These are phyloP conservation scores for Chlamydomonas reinhardtii DNA, from an alignment of 163 green algal species.

Conservation along the genomic window DNA sequence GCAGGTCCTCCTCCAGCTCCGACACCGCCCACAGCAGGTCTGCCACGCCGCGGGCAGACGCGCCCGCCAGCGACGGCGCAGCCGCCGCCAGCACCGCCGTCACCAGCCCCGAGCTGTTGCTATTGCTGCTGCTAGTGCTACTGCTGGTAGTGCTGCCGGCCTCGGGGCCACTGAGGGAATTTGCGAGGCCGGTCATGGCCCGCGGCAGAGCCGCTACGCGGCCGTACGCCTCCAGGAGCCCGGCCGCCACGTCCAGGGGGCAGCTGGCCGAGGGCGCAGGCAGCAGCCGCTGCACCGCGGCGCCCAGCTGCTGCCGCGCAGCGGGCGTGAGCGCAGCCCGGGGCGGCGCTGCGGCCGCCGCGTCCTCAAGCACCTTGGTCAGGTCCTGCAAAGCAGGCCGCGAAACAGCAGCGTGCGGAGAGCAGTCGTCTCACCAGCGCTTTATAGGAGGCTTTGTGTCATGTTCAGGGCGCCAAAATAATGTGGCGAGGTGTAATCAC, in stretches of 20 bases:
- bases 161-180: too few relatives aligned
- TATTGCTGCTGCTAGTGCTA: too few relatives aligned
- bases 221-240: slow-evolving; percentile 20
- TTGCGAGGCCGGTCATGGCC: too few relatives aligned
- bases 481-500: too few relatives aligned
- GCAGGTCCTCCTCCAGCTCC: slow-evolving; percentile 23
- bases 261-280: not conserved
- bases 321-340: not conserved
- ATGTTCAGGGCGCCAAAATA: too few relatives aligned
- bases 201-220: not conserved
- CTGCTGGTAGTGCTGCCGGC: too few relatives aligned
- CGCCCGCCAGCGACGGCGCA: not conserved
- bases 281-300: slow-evolving; percentile 13
- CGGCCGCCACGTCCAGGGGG: not conserved
- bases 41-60: not conserved
- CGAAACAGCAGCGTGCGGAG: not conserved
- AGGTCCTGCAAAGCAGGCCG: not conserved
- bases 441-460: too few relatives aligned
- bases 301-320: not conserved
- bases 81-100: not conserved
- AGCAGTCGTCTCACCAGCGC: too few relatives aligned
- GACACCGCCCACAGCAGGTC: slow-evolving; percentile 39
- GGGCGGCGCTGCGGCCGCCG: not conserved
- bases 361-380: not conserved
- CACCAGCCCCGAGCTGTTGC: not conserved